Conservation (phyloP, 495 filamentous ascomycete species). For the Thermothielavioides terrestris region DNA sequence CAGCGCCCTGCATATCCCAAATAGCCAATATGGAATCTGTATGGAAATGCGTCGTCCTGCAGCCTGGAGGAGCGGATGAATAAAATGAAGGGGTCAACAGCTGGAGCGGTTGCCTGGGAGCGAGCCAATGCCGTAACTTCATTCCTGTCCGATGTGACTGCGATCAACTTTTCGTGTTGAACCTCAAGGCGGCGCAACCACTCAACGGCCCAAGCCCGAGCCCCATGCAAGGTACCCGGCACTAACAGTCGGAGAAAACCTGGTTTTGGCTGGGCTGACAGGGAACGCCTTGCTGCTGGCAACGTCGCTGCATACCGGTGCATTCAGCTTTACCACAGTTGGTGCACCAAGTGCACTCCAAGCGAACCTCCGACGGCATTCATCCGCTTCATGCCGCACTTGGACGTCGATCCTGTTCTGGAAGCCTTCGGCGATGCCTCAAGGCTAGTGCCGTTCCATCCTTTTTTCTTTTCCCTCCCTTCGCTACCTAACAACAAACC, state of each 20-base stretch:
- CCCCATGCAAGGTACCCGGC: constrained; percentile 28
- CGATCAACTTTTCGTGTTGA: constrained; percentile 14
- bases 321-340: neutral
- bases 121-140: constrained; percentile 17
- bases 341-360: neutral
- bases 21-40: constrained; percentile 25
- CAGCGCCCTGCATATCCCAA: constrained; percentile 12
- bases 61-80: constrained; percentile 11
- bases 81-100: constrained; percentile 20
- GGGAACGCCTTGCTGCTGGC: neutral
- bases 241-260: constrained; percentile 12
- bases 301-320: constrained; percentile 6
- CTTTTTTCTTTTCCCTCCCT: neutral
- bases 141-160: constrained; percentile 6
- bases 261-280: constrained; percentile 7
- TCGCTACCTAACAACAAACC: too few relatives aligned
- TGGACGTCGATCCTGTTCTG: constrained; percentile 17
- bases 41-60: constrained; percentile 20
- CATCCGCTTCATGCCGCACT: constrained; percentile 2
- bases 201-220: neutral
- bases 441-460: constrained; percentile 2
- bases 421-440: constrained; percentile 11
- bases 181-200: neutral
- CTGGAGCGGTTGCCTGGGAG: neutral
- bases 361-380: neutral